phyloP scores from a whole-genome alignment of 257 asterid genomes.

The Solanum chiquidenum region DNA sequence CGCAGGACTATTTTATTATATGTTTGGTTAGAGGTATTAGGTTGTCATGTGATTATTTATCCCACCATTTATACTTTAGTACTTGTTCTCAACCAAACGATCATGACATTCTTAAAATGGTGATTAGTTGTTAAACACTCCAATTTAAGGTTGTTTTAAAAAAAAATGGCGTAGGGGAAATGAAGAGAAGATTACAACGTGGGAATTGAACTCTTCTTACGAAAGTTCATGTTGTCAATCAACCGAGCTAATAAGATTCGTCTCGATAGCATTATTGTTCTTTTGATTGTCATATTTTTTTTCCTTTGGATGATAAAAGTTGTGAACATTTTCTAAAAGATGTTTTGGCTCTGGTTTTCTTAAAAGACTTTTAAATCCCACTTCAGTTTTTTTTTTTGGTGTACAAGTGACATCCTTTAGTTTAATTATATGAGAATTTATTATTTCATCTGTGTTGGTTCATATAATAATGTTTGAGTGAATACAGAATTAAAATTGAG shows the following conservation, averaged over 20 bases:
- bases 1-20: too few species aligned
- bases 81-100: background rate
- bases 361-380: background rate
- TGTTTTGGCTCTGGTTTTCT: background rate
- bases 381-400: background rate
- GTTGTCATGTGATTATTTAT: background rate
- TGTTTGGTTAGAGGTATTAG: background rate
- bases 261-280: background rate
- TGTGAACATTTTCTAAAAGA: background rate
- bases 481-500: background rate
- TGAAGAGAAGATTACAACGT: background rate
- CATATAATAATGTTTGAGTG: background rate
- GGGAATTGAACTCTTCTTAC: too few species aligned
- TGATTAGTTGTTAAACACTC: background rate
- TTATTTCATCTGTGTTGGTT: background rate
- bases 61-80: background rate
- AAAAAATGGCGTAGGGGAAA: too few species aligned
- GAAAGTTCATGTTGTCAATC: background rate
- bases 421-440: background rate
- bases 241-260: too few species aligned
- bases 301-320: background rate
- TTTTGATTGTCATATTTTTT: background rate
- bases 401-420: background rate
- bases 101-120: background rate
- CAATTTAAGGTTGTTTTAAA: background rate